A percentile compares a stretch with the other conserved stretches of the same genome.
These are phyloP conservation scores for Pseudocercospora fijiensis DNA, from an alignment of 2,329 filamentous ascomycete genomes.

Conservation along the genomic window DNA sequence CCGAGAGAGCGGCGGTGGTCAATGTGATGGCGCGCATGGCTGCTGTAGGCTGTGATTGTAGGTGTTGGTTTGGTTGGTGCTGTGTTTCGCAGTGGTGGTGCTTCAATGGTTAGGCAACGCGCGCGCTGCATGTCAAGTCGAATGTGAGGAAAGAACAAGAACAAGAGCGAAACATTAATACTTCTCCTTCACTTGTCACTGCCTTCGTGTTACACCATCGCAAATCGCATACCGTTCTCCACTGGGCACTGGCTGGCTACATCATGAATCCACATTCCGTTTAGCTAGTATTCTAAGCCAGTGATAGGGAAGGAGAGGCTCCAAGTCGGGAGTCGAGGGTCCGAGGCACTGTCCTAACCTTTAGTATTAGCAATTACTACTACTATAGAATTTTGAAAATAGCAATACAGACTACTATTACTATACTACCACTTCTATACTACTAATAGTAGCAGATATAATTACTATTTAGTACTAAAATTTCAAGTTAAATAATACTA, in stretches of 20 bases:
- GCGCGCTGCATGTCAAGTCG: not conserved
- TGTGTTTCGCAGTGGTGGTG: not conserved
- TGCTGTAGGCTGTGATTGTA: not conserved
- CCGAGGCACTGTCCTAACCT: no score
- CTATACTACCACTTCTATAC: no score
- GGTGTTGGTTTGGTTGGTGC: not conserved
- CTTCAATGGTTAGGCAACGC: not conserved
- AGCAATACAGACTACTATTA: no score
- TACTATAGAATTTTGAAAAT: no score
- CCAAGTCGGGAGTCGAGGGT: conserved; percentile 1
- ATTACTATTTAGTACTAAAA: no score
- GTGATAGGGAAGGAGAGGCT: conserved; percentile 1
- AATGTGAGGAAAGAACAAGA: not conserved
- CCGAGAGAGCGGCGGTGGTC: conserved; percentile 14
- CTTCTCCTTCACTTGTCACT: not conserved
- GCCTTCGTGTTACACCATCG: not conserved
- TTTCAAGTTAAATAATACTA: no score
- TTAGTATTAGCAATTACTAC: no score
- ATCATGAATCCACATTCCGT: conserved; percentile 4
- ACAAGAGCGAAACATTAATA: not conserved
- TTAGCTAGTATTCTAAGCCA: conserved; percentile 1
- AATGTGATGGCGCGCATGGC: not conserved
- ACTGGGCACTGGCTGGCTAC: no score
- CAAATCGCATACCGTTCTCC: not conserved
- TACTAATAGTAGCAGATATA: no score